Evolutionary conservation across 345 rosid genomes (phyloP).

Genomic region (Acer campestre): DNA sequence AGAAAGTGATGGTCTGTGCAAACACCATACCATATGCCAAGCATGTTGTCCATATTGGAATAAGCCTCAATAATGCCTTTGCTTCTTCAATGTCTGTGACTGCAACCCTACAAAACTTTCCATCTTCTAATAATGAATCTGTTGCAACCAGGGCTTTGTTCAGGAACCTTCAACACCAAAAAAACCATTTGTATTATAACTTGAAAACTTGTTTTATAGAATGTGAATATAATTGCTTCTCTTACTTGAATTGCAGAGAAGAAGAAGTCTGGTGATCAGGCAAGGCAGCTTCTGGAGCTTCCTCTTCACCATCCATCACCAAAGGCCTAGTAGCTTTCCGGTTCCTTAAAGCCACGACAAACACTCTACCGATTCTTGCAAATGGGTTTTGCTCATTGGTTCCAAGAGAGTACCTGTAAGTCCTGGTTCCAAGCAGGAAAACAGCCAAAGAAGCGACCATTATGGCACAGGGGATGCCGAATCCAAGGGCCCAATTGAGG

Average conservation of each 20-base stretch:
- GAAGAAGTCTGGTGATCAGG: constrained; percentile 11
- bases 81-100: constrained; percentile 61
- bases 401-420: constrained; percentile 34
- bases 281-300: constrained; percentile 4
- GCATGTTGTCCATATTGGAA: constrained; percentile 63
- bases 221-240: not conserved
- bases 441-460: constrained; percentile 42
- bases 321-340: constrained; percentile 24
- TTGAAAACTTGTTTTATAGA: too few relatives aligned
- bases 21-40: constrained; percentile 54
- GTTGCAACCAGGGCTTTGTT: constrained; percentile 50
- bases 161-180: constrained; percentile 40
- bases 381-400: constrained; percentile 46
- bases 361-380: constrained; percentile 43
- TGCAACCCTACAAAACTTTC: constrained; percentile 33
- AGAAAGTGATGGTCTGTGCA: constrained; percentile 63
- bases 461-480: constrained; percentile 43
- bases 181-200: constrained; percentile 1
- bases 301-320: constrained; percentile 16
- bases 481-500: constrained; percentile 58
- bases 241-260: constrained; percentile 39
- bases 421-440: constrained; percentile 46
- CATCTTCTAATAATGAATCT: constrained; percentile 32
- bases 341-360: constrained; percentile 43
- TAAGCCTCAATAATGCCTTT: constrained; percentile 54